Conservation (phyloP, 2,329 filamentous ascomycete species). For the Alternaria rosae region DNA sequence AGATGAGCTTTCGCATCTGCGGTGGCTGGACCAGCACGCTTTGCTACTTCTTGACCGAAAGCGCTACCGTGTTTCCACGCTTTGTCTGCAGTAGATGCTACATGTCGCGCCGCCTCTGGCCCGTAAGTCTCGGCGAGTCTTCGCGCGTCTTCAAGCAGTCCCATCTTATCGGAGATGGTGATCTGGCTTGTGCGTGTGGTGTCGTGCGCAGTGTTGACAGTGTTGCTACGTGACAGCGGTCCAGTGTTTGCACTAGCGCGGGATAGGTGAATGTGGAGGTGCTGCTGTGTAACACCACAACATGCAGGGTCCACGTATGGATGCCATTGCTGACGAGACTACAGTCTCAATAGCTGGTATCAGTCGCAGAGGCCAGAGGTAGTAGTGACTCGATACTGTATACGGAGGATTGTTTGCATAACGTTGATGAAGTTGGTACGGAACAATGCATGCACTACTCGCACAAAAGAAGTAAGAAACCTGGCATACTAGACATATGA, state of each 20-base stretch:
- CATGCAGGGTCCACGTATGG: background rate
- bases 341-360: background rate
- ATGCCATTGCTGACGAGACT: background rate
- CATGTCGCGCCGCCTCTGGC: background rate
- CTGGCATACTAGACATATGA: background rate
- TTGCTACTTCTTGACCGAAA: background rate
- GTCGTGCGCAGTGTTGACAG: background rate
- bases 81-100: background rate
- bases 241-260: background rate
- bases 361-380: background rate
- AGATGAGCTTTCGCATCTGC: background rate
- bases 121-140: background rate
- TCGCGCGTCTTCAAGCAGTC: background rate
- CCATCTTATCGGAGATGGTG: background rate
- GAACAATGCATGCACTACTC: background rate
- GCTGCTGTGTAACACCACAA: background rate
- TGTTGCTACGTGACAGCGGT: background rate
- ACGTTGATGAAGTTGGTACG: background rate
- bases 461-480: background rate
- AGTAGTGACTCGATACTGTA: background rate
- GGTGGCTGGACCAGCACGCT: background rate
- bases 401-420: background rate
- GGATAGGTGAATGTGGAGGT: background rate
- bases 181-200: background rate
- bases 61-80: background rate